A percentile compares a stretch with the other conserved stretches of the same genome.
Evolutionary conservation across 306 rosid species (phyloP).

Genomic region (Sophora flavescens): DNA sequence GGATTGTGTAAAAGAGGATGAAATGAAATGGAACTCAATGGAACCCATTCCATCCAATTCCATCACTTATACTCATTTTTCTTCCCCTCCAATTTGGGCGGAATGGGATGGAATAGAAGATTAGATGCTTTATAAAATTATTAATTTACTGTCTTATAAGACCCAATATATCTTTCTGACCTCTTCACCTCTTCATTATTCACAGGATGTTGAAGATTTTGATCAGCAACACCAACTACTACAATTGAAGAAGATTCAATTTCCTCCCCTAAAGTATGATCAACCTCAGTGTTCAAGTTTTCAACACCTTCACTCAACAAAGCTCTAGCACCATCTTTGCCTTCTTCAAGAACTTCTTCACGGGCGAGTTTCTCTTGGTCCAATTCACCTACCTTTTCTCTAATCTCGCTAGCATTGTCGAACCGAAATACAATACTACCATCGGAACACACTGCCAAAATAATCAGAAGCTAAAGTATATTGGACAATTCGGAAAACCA

Average conservation of each 20-base stretch:
- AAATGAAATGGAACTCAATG: too few relatives aligned
- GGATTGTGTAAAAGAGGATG: too few relatives aligned
- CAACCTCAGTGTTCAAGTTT: slow-evolving; percentile 37
- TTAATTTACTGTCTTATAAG: too few relatives aligned
- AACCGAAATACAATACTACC: slow-evolving; percentile 71
- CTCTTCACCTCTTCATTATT: too few relatives aligned
- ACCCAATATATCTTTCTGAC: too few relatives aligned
- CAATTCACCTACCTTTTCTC: slow-evolving; percentile 39
- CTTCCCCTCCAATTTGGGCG: too few relatives aligned
- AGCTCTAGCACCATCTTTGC: slow-evolving; percentile 32
- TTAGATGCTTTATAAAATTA: too few relatives aligned
- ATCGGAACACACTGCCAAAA: slow-evolving; percentile 64
- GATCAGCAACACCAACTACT: slow-evolving; percentile 48
- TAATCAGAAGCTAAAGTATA: slow-evolving; percentile 34
- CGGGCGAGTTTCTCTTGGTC: slow-evolving; percentile 34
- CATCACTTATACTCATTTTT: too few relatives aligned
- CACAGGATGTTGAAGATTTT: slow-evolving; percentile 5
- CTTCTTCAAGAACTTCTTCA: slow-evolving; percentile 43
- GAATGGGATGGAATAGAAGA: too few relatives aligned
- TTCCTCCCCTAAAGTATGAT: slow-evolving; percentile 41
- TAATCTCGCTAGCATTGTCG: slow-evolving; percentile 53
- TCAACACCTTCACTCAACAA: slow-evolving; percentile 47
- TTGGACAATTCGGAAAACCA: neutral
- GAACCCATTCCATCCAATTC: too few relatives aligned
- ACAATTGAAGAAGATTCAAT: slow-evolving; percentile 41